A percentile compares a stretch with the other conserved stretches of the same genome.
Conservation (phyloP, 2,329 filamentous ascomycete genomes). For the Orbilia blumenaviensis region DNA sequence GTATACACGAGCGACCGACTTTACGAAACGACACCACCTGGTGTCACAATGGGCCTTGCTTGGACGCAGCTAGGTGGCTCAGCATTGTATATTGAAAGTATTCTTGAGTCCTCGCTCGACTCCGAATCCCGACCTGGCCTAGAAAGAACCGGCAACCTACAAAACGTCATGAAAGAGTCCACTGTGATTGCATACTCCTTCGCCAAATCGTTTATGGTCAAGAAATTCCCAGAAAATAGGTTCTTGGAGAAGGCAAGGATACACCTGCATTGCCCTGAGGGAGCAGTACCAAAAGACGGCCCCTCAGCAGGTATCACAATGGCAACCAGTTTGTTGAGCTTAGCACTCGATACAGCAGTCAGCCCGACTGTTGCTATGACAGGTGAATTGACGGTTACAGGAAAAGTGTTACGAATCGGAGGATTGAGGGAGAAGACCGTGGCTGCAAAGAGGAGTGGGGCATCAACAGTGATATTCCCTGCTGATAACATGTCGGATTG, state of each 20-base stretch:
- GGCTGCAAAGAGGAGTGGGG: slow-evolving; percentile 88
- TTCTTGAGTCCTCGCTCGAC: slow-evolving; percentile 81
- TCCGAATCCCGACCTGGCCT: slow-evolving; percentile 78
- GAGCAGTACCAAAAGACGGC: slow-evolving; percentile 93
- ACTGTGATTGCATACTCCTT: slow-evolving; percentile 95
- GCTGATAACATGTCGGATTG: slow-evolving; percentile 96
- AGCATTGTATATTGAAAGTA: slow-evolving; percentile 96
- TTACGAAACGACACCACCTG: slow-evolving; percentile 90
- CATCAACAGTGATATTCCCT: slow-evolving; percentile 93
- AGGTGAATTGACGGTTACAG: slow-evolving; percentile 93
- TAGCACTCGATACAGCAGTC: slow-evolving; percentile 80
- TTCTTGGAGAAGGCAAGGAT: slow-evolving; percentile 97
- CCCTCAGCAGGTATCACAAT: slow-evolving; percentile 96
- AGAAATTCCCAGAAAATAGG: slow-evolving; percentile 84
- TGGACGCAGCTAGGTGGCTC: slow-evolving; percentile 98
- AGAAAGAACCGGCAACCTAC: slow-evolving; percentile 92
- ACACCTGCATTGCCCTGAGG: slow-evolving; percentile 95
- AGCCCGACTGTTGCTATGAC: slow-evolving; percentile 96
- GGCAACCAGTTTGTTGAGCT: slow-evolving; percentile 88
- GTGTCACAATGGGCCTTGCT: slow-evolving; percentile 95
- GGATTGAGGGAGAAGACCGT: slow-evolving; percentile 97
- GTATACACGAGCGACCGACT: slow-evolving; percentile 95
- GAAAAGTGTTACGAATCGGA: slow-evolving; percentile 94
- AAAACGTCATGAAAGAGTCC: slow-evolving; percentile 98
- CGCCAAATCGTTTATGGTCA: slow-evolving; percentile 86